A percentile compares a stretch with the other conserved stretches of the same genome.
Conservation (phyloP, 148 eudicot species). For the Amaranthus cruentus region DNA sequence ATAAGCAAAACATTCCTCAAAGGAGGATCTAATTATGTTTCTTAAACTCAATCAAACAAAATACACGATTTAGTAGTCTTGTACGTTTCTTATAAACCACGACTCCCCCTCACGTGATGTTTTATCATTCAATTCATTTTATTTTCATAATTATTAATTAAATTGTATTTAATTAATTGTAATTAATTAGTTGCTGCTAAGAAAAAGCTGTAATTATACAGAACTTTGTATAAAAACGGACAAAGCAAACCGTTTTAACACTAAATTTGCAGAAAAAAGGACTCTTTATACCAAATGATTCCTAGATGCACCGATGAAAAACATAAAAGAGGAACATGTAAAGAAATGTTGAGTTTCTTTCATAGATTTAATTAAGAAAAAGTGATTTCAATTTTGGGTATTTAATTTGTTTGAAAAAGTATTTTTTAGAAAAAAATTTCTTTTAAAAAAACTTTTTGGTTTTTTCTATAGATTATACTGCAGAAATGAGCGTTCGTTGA, state of each 20-base stretch:
- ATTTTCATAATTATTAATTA: neutral
- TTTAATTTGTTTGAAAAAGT: no score
- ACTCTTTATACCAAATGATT: neutral
- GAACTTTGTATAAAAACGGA: constrained; percentile 5
- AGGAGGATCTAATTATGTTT: neutral
- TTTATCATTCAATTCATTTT: neutral
- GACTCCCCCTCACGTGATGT: constrained; percentile 29
- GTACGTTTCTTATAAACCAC: constrained; percentile 27
- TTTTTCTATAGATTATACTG: no score
- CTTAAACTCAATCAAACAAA: constrained; percentile 6
- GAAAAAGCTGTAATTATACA: neutral
- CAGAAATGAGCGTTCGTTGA: no score
- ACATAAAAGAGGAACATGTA: neutral
- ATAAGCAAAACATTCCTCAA: constrained; percentile 24
- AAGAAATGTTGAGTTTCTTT: neutral
- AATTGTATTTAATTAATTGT: neutral
- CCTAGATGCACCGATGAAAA: neutral
- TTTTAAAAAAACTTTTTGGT: no score
- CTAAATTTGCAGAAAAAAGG: constrained; percentile 9
- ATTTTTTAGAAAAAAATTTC: no score
- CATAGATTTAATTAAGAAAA: neutral
- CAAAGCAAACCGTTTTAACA: constrained; percentile 4
- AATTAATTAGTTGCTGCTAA: neutral
- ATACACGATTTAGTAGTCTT: constrained; percentile 3
- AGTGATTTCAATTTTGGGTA: no score